A percentile compares a stretch with the other conserved stretches of the same genome.
Evolutionary conservation across 2,329 filamentous ascomycete genomes (phyloP).

Genomic region (Exophiala bonariae): DNA sequence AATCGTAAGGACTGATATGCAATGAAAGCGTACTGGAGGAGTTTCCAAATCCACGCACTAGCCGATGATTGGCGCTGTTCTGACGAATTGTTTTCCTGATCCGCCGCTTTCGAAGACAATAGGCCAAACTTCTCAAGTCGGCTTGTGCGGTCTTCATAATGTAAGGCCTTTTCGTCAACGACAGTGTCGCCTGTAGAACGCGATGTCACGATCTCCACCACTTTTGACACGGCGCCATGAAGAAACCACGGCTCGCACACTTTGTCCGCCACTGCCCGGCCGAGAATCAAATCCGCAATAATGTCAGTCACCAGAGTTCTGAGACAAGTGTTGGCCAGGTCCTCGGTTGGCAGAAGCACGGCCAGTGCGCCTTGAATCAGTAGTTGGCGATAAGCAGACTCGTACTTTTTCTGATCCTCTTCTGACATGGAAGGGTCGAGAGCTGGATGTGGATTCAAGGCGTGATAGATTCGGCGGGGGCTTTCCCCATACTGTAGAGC

Average conservation of each 20-base stretch:
- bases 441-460: slow-evolving; percentile 76
- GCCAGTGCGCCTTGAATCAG: slow-evolving; percentile 81
- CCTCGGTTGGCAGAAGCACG: slow-evolving; percentile 85
- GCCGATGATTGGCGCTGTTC: slow-evolving; percentile 34
- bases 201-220: slow-evolving; percentile 52
- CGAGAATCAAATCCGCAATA: slow-evolving; percentile 84
- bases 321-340: slow-evolving; percentile 83
- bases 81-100: slow-evolving; percentile 28
- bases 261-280: slow-evolving; percentile 76
- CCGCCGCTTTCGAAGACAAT: slow-evolving; percentile 39
- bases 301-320: slow-evolving; percentile 83
- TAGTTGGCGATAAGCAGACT: slow-evolving; percentile 80
- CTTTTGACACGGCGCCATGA: slow-evolving; percentile 79
- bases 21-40: slow-evolving; percentile 53
- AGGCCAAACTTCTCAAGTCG: slow-evolving; percentile 60
- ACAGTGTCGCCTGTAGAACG: slow-evolving; percentile 6
- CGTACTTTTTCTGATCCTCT: slow-evolving; percentile 67
- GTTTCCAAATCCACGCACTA: slow-evolving; percentile 49
- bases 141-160: slow-evolving; percentile 32
- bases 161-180: slow-evolving; percentile 24
- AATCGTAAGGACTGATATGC: slow-evolving; percentile 65
- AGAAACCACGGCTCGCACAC: slow-evolving; percentile 85
- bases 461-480: slow-evolving; percentile 74
- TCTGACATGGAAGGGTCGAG: slow-evolving; percentile 42
- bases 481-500: slow-evolving; percentile 62